Evolutionary conservation across 495 filamentous ascomycete genomes (phyloP), one percentile per base, ranked within the genome.

Genomic region (Lepidopterella palustris): DNA sequence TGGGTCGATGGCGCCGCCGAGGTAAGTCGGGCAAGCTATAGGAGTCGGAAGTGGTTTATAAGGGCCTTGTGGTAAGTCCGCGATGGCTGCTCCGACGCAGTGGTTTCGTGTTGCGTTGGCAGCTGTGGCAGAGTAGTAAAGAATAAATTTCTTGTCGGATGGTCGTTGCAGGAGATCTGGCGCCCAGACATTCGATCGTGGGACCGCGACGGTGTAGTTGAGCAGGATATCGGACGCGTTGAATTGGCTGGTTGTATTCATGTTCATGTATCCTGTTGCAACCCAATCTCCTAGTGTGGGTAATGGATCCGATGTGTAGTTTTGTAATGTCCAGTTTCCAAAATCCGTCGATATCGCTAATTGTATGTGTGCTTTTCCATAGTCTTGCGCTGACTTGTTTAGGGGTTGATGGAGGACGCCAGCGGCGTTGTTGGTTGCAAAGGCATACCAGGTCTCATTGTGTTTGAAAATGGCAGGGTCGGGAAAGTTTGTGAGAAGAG

Each of bases 51-150:
- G 6, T 31, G 70, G 63, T 3, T 55, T 20, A 62, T 62, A 72
- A 18, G 70, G 70, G 4, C 70, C 68, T 20, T 64, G 31, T n/a
- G 64, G 63, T 2, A 10, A 13, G 32, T 54, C 20, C 27, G 62
- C 24, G 9, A 62, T 57, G 39, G 70, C 66, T 9, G 59, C 60
- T 13, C 68, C 70, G 32, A 72, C 59, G 55, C 70, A 72, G 45
- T 72, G 70, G 6, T 48, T 58, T 10, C 40, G 31, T 10, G 67
- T 59, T 0, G 55, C 40, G 18, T 24, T 50, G 23, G 59, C 29
- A 6, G 27, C 39, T n/a, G 65, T 65, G 28, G 70, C 68, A 10
- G 57, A 53, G 61, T 66, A 72, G 63, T 70, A 72, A 21, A 70
- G 48, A 1, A 72, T 53, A 40, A 61, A 70, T 24, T 59, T 54